Base-by-base conservation (phyloP, 371 early-diverging fungal genomes). In the Capniomyces stellatus region DNA sequence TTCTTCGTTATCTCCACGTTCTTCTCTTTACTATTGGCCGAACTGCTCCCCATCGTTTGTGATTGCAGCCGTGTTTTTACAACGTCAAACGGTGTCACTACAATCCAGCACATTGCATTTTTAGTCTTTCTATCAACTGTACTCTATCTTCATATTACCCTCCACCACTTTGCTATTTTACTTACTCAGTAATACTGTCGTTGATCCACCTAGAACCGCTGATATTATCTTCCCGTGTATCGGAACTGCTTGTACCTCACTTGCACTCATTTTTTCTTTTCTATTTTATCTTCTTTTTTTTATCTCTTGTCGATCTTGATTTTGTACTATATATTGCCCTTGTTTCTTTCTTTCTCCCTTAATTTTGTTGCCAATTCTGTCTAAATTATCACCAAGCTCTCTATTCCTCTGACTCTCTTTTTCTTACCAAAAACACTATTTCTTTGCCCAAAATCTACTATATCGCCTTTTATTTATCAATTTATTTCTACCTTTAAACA, bases 1-100 rank as follows among this genome's bases (percentile, higher is more conserved):
- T 42, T 27, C 35, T 51, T 12, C 43, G 51, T 63, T 58, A 60
- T 10, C 55, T 35, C 25, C 29, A 52, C 18, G 30, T 43, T 29
- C 28, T 42, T 24, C 30, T n/a, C n/a, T 18, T 44, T 21, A 60
- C 70, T 1, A 53, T 44, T 25, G 54, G 53, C 10, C 55, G 23
- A 15, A 67, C 54, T 58, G 8, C 55, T 61, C 46, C 35, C 54
- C 15, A 76, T 64, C 2, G 73, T 63, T 54, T 80, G 84, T 2
- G 85, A 77, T 61, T 92, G 93, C 69, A 91, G 74, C 39, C 93
- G 72, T 39, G 87, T 87, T 63, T 93, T 93, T 39, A 93, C 80
- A 15, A 93, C 90, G 63, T 93, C 93, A 61, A 93, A 79, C 8
- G 93, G 93, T 3, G 93, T 92, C 29, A 86, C 86, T 76, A 66